These are phyloP conservation scores for Alectoria sarmentosa DNA, from an alignment of 495 filamentous ascomycete species.

Conservation along the genomic window DNA sequence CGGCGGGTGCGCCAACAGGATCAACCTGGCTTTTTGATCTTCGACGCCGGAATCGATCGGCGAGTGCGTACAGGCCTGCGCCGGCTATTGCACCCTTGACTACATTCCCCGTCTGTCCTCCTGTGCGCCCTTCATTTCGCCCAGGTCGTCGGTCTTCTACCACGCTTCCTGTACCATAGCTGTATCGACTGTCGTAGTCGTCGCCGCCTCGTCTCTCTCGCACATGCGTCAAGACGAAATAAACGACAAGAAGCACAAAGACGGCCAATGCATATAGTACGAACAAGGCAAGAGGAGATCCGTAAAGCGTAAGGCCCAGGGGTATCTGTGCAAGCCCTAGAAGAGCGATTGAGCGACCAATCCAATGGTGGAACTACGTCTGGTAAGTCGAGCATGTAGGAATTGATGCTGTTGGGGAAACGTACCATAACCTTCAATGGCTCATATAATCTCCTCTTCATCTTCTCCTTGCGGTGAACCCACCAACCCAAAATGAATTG, in stretches of 20 bases:
- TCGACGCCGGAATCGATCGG: slow-evolving; percentile 38
- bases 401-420: slow-evolving; percentile 8
- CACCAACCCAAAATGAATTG: slow-evolving; percentile 74
- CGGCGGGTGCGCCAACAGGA: neutral
- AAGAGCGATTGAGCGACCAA: slow-evolving; percentile 67
- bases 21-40: slow-evolving; percentile 29
- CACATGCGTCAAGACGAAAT: slow-evolving; percentile 65
- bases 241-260: slow-evolving; percentile 56
- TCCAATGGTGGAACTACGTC: slow-evolving; percentile 69
- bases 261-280: slow-evolving; percentile 74
- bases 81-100: slow-evolving; percentile 51
- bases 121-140: slow-evolving; percentile 11
- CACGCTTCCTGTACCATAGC: slow-evolving; percentile 41
- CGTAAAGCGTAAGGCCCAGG: slow-evolving; percentile 84
- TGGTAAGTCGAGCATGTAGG: slow-evolving; percentile 20
- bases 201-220: slow-evolving; percentile 46
- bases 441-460: slow-evolving; percentile 47
- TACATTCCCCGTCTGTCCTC: slow-evolving; percentile 29
- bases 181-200: slow-evolving; percentile 45
- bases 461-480: slow-evolving; percentile 55
- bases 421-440: slow-evolving; percentile 67
- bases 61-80: slow-evolving; percentile 52
- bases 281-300: slow-evolving; percentile 77
- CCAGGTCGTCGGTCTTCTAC: slow-evolving; percentile 29
- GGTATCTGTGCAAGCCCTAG: slow-evolving; percentile 84